phyloP scores from a whole-genome alignment of 345 rosid genomes.

The Populus nigra region DNA sequence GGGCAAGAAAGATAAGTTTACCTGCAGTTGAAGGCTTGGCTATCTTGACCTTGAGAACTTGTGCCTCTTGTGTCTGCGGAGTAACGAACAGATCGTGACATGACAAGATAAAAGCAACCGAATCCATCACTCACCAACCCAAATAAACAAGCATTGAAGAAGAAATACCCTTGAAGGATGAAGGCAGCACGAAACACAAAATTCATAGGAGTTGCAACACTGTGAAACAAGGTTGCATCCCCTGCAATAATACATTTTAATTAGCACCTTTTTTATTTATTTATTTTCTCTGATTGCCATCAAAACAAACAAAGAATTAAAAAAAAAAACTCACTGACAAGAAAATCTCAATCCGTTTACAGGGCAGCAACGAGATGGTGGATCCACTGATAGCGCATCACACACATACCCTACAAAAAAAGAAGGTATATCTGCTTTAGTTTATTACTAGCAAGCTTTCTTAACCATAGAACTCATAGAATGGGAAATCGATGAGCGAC shows the following conservation, averaged over 20 bases:
- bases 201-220: conserved; percentile 86
- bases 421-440: too few species aligned
- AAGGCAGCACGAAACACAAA: conserved; percentile 88
- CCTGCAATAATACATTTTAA: conserved; percentile 35
- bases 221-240: conserved; percentile 78
- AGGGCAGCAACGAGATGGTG: conserved; percentile 77
- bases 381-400: conserved; percentile 73
- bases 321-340: conserved; percentile 75
- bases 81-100: conserved; percentile 18
- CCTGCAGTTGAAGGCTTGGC: conserved; percentile 91
- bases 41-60: conserved; percentile 56
- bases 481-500: not conserved
- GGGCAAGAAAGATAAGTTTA: conserved; percentile 14
- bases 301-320: not conserved
- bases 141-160: not conserved
- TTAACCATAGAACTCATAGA: not conserved
- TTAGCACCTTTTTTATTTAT: not conserved
- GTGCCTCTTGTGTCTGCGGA: conserved; percentile 57
- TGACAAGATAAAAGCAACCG: conserved; percentile 11
- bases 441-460: not conserved
- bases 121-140: conserved; percentile 2
- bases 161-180: conserved; percentile 64
- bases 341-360: conserved; percentile 76
- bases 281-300: not conserved
- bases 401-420: conserved; percentile 69